Evolutionary conservation across 2,329 filamentous ascomycete genomes (phyloP).

Genomic region (Fusarium sp.): DNA sequence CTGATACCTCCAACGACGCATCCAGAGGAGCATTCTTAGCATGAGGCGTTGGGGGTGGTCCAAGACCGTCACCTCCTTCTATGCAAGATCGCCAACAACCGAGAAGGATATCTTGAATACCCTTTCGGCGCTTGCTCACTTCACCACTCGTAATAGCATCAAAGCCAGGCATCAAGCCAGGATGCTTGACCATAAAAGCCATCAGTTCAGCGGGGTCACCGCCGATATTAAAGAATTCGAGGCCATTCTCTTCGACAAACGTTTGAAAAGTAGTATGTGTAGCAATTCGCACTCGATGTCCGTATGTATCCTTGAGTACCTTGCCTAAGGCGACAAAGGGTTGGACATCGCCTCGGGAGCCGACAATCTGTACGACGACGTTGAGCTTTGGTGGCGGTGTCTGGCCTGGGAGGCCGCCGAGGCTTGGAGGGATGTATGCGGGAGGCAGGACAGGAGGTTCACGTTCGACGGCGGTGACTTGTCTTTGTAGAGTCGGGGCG

Average conservation of each 20-base stretch:
- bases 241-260: conserved; percentile 75
- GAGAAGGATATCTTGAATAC: conserved; percentile 81
- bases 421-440: conserved; percentile 77
- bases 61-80: conserved; percentile 76
- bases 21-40: conserved; percentile 59
- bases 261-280: conserved; percentile 76
- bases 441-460: conserved; percentile 64
- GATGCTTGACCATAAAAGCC: conserved; percentile 94
- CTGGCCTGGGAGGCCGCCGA: conserved; percentile 72
- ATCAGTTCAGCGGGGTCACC: conserved; percentile 80
- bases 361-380: conserved; percentile 80
- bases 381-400: conserved; percentile 69
- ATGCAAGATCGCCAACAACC: conserved; percentile 90
- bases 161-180: conserved; percentile 84
- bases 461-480: conserved; percentile 64
- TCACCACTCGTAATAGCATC: conserved; percentile 82
- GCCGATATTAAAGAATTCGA: conserved; percentile 83
- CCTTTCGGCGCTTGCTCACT: conserved; percentile 77
- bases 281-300: conserved; percentile 78
- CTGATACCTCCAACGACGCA: conserved; percentile 47
- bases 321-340: conserved; percentile 78
- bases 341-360: conserved; percentile 79
- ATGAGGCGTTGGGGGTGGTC: conserved; percentile 60
- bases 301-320: conserved; percentile 70
- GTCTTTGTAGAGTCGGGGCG: conserved; percentile 69